Base-by-base conservation (phyloP, 2,329 filamentous ascomycete genomes). In the Venturia effusa region DNA sequence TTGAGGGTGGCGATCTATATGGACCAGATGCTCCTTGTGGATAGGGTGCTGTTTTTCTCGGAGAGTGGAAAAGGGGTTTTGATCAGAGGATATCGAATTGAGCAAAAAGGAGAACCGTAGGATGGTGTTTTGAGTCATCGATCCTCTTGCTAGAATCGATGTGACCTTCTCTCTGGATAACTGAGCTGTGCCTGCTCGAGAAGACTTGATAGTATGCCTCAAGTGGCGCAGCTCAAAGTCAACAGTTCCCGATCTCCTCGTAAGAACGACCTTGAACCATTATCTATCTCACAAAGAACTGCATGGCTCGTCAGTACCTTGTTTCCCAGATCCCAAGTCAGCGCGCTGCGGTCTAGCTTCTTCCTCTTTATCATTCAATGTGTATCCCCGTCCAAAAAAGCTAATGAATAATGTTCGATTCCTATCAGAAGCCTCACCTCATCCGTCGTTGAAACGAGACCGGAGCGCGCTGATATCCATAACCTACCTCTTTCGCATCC, bases 401-500 rank as follows among this genome's bases (percentile, higher is more conserved):
- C 45, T 27, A 4, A 13, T 27, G 8, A 27, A 4, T 15, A 22
- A 22, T 6, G 41, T n/a, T n/a, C 15, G 22, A 30, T 15, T 4
- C 22, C 7, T 27, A 27, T 27, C 45, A 51, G 1, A 51, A 27
- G 45, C 45, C 22, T 51, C 10, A 15, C 17, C 45, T 51, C 45
- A 24, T 51, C 17, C 45, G 22, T 27, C 17, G 45, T 27, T 51
- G 45, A 27, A 27, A 13, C 22, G 27, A 51, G 45, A 24, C 45
- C 22, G 45, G 22, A 24, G 11, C 45, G 45, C 45, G 45, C 45
- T 27, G 22, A 10, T 51, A 15, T 43, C 43, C 37, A 45, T 37
- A 30, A 51, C 60, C 43, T 51, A 63, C 61, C 30, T 63, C 61
- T 57, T 27, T 39, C 63, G 67, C 45, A 63, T 32, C 64, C 61